phyloP scores from a whole-genome alignment of 1,139 yeast species.

The Candida gigantensis region DNA sequence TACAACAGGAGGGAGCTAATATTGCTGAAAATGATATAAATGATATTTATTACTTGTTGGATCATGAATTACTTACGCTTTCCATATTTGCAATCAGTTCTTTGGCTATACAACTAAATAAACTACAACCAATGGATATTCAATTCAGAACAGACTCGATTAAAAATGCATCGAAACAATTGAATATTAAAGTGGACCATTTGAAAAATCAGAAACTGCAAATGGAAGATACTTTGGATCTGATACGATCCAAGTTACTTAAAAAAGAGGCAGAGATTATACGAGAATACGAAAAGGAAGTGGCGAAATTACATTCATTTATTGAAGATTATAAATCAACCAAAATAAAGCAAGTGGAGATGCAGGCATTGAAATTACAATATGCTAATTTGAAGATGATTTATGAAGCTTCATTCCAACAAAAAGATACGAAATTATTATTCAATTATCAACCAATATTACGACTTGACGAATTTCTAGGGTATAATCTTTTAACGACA shows the following conservation, averaged over 20 bases:
- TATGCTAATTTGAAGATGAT: constrained; percentile 26
- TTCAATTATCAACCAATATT: constrained; percentile 33
- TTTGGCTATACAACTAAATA: constrained; percentile 45
- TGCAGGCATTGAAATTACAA: constrained; percentile 31
- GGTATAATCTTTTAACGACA: constrained; percentile 29
- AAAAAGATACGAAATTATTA: constrained; percentile 14
- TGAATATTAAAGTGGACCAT: constrained; percentile 19
- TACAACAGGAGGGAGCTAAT: constrained; percentile 14
- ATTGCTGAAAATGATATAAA: constrained; percentile 7
- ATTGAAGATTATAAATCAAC: constrained; percentile 21
- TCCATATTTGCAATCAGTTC: constrained; percentile 33
- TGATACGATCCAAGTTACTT: constrained; percentile 9
- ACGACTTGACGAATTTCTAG: constrained; percentile 29
- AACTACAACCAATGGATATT: constrained; percentile 33
- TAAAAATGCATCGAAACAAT: constrained; percentile 19
- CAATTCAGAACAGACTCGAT: constrained; percentile 26
- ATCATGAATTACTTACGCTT: constrained; percentile 23
- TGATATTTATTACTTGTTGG: constrained; percentile 7
- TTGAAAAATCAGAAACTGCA: constrained; percentile 15
- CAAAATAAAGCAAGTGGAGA: constrained; percentile 29
- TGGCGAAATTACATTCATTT: constrained; percentile 15
- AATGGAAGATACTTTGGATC: constrained; percentile 8
- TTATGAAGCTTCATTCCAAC: constrained; percentile 25
- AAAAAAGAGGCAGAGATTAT: constrained; percentile 15
- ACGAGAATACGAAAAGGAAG: constrained; percentile 11